These are phyloP conservation scores for Vigna trinervia DNA, from an alignment of 306 rosid genomes.

Conservation along the genomic window DNA sequence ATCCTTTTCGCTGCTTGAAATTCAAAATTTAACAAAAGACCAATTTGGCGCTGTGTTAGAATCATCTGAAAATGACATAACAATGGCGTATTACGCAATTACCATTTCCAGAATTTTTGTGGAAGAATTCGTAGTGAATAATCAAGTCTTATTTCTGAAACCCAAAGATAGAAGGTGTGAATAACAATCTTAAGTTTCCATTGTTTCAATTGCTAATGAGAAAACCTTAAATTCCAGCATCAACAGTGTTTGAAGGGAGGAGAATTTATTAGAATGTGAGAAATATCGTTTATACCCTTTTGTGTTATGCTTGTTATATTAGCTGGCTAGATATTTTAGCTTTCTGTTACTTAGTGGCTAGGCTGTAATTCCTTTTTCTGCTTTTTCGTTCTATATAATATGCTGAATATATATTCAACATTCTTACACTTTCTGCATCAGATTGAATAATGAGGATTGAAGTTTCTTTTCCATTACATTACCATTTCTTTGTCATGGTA, in stretches of 20 bases:
- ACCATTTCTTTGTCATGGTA: too few relatives aligned
- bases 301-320: too few relatives aligned
- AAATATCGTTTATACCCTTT: too few relatives aligned
- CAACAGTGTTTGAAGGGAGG: background rate
- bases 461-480: too few relatives aligned
- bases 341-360: too few relatives aligned
- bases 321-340: too few relatives aligned
- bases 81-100: constrained; percentile 12
- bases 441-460: too few relatives aligned
- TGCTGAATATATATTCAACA: too few relatives aligned
- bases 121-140: background rate
- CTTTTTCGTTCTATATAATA: too few relatives aligned
- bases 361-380: too few relatives aligned
- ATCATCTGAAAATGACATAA: constrained; percentile 24
- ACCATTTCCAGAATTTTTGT: background rate
- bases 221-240: constrained; percentile 4
- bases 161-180: background rate
- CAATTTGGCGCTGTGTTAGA: background rate
- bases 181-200: background rate
- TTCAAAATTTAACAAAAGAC: too few relatives aligned
- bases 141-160: background rate
- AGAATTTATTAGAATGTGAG: background rate
- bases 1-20: background rate
- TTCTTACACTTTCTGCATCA: too few relatives aligned
- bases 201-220: background rate